Conservation (phyloP, 179 eudicot genomes). For the Corrigiola litoralis region DNA sequence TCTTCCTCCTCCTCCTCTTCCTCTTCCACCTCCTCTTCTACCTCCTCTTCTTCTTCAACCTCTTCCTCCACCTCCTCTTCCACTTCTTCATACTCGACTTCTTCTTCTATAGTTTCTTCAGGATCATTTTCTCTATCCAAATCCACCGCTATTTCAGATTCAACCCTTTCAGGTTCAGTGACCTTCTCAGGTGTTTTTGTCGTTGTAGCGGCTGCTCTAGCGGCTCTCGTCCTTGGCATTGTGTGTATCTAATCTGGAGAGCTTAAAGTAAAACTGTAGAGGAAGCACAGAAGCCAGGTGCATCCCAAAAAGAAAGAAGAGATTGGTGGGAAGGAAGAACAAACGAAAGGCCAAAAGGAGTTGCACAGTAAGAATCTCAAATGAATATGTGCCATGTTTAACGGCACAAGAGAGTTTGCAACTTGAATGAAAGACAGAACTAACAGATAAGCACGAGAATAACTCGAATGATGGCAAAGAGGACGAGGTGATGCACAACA, state of each 20-base stretch:
- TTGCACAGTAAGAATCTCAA: slow-evolving; percentile 66
- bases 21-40: slow-evolving; percentile 53
- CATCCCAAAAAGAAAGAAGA: slow-evolving; percentile 66
- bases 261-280: slow-evolving; percentile 63
- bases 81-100: slow-evolving; percentile 58
- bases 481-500: slow-evolving; percentile 53
- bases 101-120: slow-evolving; percentile 75
- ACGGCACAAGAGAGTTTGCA: slow-evolving; percentile 57
- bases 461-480: slow-evolving; percentile 43
- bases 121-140: slow-evolving; percentile 61
- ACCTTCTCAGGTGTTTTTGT: slow-evolving; percentile 37
- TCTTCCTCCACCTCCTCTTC: slow-evolving; percentile 65
- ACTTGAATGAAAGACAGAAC: slow-evolving; percentile 45
- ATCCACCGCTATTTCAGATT: slow-evolving; percentile 59
- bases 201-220: slow-evolving; percentile 41
- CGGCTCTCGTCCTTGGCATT: slow-evolving; percentile 83
- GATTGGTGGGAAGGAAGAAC: slow-evolving; percentile 52
- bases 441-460: slow-evolving; percentile 56
- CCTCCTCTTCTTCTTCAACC: slow-evolving; percentile 56
- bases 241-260: slow-evolving; percentile 40
- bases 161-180: slow-evolving; percentile 42
- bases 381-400: slow-evolving; percentile 67
- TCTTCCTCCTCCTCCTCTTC: slow-evolving; percentile 59
- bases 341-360: slow-evolving; percentile 79
- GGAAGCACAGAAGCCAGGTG: slow-evolving; percentile 68